Evolutionary conservation across 371 early-diverging fungal species (phyloP), one percentile per base, ranked within the genome.

Genomic region (Haplosporangium sp.): DNA sequence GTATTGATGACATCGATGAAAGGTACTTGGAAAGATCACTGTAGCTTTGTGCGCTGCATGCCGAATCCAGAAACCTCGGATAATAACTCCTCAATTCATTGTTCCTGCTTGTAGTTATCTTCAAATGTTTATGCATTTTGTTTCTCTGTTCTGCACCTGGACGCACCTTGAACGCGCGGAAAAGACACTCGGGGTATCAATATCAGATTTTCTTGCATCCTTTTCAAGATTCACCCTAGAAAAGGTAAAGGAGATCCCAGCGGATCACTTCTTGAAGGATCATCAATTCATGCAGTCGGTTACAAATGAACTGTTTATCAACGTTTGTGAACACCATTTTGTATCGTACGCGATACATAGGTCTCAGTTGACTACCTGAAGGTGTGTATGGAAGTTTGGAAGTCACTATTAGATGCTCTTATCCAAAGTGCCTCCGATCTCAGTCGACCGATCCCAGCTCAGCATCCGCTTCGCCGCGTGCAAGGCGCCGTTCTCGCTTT

Each of bases 121-220:
- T 20, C 72, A 77, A 61, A 72, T 72, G 68, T 77, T 77, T 58
- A 72, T 77, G 79, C 72, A 77, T 55, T 77, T 77, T 41, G 69
- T 77, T 6, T 67, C 79, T 11, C 38, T 77, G 20, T 77, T 77
- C 56, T 77, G 79, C 55, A 68, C 72, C 20, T 42, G 71, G 58
- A 51, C 52, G 11, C 72, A 77, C 40, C 64, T 77, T 21, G 79
- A 77, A 47, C 64, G 79, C 41, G 79, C 79, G 11, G 79, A 77
- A 41, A 62, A 64, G 21, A 53, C 61, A 4, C 57, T 71, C 1
- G 73, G 73, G 6, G 65, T 77, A 11, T 67, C 79, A n/a, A 64
- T 64, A 21, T 43, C 72, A 7, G 79, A 77, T 20, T 77, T 77
- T 45, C 63, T 77, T 20, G 20, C 38, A 36, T 77, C 79, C 6